Evolutionary conservation across 164 flowering plant genomes (phyloP).

Genomic region (Amborella trichopoda): DNA sequence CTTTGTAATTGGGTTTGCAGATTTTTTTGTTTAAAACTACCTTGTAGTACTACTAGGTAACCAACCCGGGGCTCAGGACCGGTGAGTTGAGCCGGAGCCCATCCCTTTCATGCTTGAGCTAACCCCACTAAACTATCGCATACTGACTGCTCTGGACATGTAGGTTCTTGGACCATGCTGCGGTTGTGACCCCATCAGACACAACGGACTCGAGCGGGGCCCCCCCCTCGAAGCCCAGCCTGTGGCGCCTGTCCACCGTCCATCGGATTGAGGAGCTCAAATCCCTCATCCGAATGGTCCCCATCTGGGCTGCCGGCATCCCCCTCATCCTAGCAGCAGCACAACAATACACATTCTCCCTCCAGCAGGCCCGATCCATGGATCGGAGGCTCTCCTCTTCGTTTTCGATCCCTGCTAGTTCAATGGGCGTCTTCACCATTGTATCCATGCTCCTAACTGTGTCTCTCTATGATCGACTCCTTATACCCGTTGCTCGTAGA

Average conservation of each 20-base stretch:
- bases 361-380: constrained; percentile 70
- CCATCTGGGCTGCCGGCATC: constrained; percentile 82
- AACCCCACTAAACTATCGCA: not conserved
- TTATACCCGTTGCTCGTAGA: constrained; percentile 36
- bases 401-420: constrained; percentile 70
- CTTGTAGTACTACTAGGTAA: too few relatives aligned
- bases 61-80: not conserved
- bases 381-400: constrained; percentile 42
- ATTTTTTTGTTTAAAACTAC: not conserved
- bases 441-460: constrained; percentile 50
- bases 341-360: constrained; percentile 66
- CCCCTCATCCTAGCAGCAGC: constrained; percentile 60
- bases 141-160: not conserved
- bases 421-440: constrained; percentile 66
- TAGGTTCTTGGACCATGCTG: constrained; percentile 79
- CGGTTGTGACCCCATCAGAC: constrained; percentile 49
- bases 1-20: not conserved
- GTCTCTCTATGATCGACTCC: constrained; percentile 50
- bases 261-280: constrained; percentile 82
- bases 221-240: constrained; percentile 24
- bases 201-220: constrained; percentile 2
- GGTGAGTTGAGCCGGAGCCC: not conserved
- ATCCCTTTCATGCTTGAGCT: not conserved
- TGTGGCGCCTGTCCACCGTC: constrained; percentile 61
- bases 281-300: constrained; percentile 63